These are phyloP conservation scores for Piloderma croceum DNA, from an alignment of 768 basidiomycete genomes.

Conservation along the genomic window DNA sequence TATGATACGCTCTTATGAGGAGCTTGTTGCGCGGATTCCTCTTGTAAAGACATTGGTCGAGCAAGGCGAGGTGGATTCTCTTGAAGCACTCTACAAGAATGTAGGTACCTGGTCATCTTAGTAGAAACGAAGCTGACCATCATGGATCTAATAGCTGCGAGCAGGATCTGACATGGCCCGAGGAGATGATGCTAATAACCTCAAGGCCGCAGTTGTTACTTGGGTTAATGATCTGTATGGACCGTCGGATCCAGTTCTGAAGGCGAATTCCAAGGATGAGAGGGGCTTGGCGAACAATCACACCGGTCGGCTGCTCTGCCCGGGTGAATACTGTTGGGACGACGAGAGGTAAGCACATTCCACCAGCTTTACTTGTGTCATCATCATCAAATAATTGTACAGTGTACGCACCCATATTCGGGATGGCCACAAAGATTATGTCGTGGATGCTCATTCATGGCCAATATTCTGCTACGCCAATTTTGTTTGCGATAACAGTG, in stretches of 20 bases:
- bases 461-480: conserved; percentile 7
- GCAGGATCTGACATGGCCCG: conserved; percentile 8
- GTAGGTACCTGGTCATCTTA: no score
- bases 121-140: no score
- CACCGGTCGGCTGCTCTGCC: conserved; percentile 14
- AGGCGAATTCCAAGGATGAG: conserved; percentile 3
- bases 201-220: conserved; percentile 4
- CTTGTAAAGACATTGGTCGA: no score
- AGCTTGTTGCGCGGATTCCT: no score
- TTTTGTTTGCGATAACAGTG: not conserved
- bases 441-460: conserved; percentile 9
- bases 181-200: conserved; percentile 7
- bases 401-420: conserved; percentile 5
- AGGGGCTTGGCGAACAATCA: conserved; percentile 16
- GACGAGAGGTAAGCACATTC: conserved; percentile 10
- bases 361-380: no score
- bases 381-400: not conserved
- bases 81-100: no score
- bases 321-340: conserved; percentile 15
- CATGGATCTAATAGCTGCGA: no score
- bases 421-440: conserved; percentile 7
- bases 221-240: conserved; percentile 6
- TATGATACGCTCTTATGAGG: no score
- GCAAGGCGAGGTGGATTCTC: no score
- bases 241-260: not conserved